Evolutionary conservation across 225 moss, liverwort and hornwort species (phyloP).

Genomic region (Neckera pumila): DNA sequence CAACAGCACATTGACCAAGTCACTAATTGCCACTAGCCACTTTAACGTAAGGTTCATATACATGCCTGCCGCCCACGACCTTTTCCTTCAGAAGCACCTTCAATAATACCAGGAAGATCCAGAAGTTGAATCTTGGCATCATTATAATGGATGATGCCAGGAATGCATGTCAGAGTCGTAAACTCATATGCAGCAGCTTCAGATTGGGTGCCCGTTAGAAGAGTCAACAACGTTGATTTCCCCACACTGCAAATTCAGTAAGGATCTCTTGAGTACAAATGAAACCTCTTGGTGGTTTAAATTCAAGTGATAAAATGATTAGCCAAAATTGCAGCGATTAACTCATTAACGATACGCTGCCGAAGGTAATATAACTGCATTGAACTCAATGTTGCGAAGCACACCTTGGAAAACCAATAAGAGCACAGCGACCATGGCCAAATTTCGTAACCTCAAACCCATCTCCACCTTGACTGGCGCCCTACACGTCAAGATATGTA

Average conservation of each 20-base stretch:
- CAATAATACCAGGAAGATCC: slow-evolving; percentile 99
- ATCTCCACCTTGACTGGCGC: slow-evolving; percentile 83
- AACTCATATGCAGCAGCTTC: slow-evolving; percentile 99
- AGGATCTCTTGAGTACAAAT: neutral
- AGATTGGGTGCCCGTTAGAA: slow-evolving; percentile 96
- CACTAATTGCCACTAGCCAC: neutral
- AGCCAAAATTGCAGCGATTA: neutral
- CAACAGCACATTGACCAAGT: neutral
- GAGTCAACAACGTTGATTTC: slow-evolving; percentile 87
- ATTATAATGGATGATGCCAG: slow-evolving; percentile 95
- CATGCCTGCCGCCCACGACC: slow-evolving; percentile 98
- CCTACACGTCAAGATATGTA: slow-evolving; percentile 27
- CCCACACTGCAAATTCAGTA: slow-evolving; percentile 67
- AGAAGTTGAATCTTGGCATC: slow-evolving; percentile 99
- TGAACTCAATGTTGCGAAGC: neutral
- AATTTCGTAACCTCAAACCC: slow-evolving; percentile 99
- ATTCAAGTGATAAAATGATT: neutral
- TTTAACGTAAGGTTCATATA: neutral
- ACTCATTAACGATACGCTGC: neutral
- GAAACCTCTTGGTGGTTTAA: neutral
- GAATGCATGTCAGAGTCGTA: slow-evolving; percentile 98
- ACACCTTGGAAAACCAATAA: slow-evolving; percentile 95
- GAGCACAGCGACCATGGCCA: slow-evolving; percentile 92
- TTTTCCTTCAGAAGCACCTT: slow-evolving; percentile 99
- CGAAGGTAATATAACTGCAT: neutral